phyloP scores from a whole-genome alignment of 441 rosid genomes.

The Flueggea neowawraea region DNA sequence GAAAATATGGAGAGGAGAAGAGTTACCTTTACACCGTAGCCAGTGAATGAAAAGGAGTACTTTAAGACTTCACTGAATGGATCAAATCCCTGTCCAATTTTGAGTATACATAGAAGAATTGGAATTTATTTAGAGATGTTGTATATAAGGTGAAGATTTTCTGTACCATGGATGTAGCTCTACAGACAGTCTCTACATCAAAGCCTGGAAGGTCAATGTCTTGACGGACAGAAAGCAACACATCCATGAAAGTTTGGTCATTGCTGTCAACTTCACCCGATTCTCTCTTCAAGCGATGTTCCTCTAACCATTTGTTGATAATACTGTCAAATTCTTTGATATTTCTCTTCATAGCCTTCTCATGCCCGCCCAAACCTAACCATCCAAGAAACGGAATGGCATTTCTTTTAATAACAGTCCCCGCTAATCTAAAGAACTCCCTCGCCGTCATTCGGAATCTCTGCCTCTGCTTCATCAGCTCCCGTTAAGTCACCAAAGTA shows the following conservation, averaged over 20 bases:
- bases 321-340: conserved; percentile 33
- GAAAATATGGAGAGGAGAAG: too few relatives aligned
- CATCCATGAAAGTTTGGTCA: conserved; percentile 41
- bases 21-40: too few relatives aligned
- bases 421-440: conserved; percentile 30
- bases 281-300: conserved; percentile 22
- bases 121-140: too few relatives aligned
- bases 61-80: too few relatives aligned
- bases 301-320: conserved; percentile 36
- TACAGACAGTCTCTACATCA: conserved; percentile 34
- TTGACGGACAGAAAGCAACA: conserved; percentile 35
- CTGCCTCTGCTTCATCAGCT: conserved; percentile 13
- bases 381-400: conserved; percentile 43
- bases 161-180: conserved; percentile 36
- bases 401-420: conserved; percentile 33
- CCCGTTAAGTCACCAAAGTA: conserved; percentile 13
- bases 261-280: conserved; percentile 2
- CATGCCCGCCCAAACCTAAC: conserved; percentile 53
- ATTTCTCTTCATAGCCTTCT: conserved; percentile 41
- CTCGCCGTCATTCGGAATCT: conserved; percentile 27
- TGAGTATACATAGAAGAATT: too few relatives aligned
- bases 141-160: too few relatives aligned
- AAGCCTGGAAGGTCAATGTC: conserved; percentile 16
- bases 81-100: too few relatives aligned
- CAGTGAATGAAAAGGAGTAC: too few relatives aligned